phyloP scores from a whole-genome alignment of 2,329 filamentous ascomycete species.

The Ilyonectria robusta region DNA sequence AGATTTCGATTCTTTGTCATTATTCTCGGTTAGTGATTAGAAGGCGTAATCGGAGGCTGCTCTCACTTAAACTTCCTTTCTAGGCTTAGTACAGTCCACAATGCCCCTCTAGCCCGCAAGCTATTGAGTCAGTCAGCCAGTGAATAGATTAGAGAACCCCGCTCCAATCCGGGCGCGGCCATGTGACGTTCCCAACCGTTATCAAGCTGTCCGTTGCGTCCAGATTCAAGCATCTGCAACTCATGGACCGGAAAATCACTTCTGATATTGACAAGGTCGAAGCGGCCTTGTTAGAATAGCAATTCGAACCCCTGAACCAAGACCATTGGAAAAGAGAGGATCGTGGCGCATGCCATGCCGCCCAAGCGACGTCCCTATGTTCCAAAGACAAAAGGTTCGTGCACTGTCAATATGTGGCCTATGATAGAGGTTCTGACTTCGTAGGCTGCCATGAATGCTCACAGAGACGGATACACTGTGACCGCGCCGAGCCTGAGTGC shows the following conservation, averaged over 20 bases:
- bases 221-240: not conserved
- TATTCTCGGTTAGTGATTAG: not conserved
- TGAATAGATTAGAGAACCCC: not conserved
- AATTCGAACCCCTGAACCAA: not conserved
- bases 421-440: not conserved
- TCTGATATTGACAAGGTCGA: not conserved
- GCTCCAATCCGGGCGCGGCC: not conserved
- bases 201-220: not conserved
- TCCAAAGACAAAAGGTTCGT: slow-evolving; percentile 44
- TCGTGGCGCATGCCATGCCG: slow-evolving; percentile 32
- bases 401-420: not conserved
- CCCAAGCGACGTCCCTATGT: slow-evolving; percentile 46
- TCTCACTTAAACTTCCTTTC: slow-evolving; percentile 33
- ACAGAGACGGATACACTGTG: slow-evolving; percentile 44
- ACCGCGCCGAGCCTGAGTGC: slow-evolving; percentile 40
- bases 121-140: slow-evolving; percentile 3
- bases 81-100: not conserved
- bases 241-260: not conserved
- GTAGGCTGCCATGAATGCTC: slow-evolving; percentile 46
- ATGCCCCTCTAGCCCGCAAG: not conserved
- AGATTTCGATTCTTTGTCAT: not conserved
- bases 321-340: not conserved
- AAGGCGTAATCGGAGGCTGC: not conserved
- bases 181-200: not conserved
- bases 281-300: not conserved